Conservation (phyloP, 768 basidiomycete genomes). For the Naganishia kalamii region DNA sequence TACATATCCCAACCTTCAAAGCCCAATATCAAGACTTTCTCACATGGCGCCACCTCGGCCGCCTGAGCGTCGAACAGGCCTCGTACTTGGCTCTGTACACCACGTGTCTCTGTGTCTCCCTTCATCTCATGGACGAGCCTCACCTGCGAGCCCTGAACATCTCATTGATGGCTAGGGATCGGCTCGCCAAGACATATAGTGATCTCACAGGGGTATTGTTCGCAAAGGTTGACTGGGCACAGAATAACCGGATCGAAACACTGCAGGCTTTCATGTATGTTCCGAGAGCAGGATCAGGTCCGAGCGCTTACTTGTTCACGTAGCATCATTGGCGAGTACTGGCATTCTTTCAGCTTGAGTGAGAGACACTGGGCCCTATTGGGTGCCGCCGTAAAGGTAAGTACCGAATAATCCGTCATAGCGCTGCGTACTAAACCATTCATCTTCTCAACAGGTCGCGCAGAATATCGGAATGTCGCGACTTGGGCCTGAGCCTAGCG, state of each 20-base stretch:
- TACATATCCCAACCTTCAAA: neutral
- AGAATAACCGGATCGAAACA: neutral
- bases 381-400: neutral
- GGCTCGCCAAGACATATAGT: neutral
- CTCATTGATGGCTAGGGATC: neutral
- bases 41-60: neutral
- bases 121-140: neutral
- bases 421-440: neutral
- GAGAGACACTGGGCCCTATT: constrained; percentile 6
- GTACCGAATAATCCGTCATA: neutral
- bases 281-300: no score
- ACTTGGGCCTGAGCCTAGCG: neutral
- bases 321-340: neutral
- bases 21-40: neutral
- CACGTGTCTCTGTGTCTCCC: neutral
- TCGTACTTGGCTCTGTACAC: neutral
- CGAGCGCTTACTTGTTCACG: no score
- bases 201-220: neutral
- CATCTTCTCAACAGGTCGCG: constrained; percentile 2
- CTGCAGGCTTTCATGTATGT: constrained; percentile 8
- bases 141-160: neutral
- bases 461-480: constrained; percentile 12
- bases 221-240: neutral
- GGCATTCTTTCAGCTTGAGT: neutral
- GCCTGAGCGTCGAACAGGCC: neutral